A percentile compares a stretch with the other conserved stretches of the same genome.
Evolutionary conservation across 1,139 yeast genomes (phyloP).

Genomic region (Candida frijolesensis): DNA sequence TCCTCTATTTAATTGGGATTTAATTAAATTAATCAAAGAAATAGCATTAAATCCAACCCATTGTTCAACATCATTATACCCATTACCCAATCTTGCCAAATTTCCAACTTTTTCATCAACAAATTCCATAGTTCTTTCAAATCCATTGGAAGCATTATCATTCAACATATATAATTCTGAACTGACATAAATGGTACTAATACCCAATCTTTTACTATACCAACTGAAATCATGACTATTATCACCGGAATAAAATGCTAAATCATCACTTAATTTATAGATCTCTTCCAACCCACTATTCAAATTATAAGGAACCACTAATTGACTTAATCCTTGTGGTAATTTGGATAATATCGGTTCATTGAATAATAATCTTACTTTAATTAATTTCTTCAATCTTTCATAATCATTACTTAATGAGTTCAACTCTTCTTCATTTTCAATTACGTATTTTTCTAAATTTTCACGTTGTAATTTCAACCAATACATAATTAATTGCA

Average conservation of each 20-base stretch:
- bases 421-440: constrained; percentile 22
- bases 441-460: constrained; percentile 30
- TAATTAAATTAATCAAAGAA: constrained; percentile 65
- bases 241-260: constrained; percentile 80
- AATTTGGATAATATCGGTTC: constrained; percentile 49
- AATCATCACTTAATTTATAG: constrained; percentile 77
- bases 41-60: constrained; percentile 75
- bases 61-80: constrained; percentile 66
- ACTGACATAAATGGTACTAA: constrained; percentile 70
- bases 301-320: constrained; percentile 57
- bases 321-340: constrained; percentile 52
- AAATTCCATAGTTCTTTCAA: constrained; percentile 59
- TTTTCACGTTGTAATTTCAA: constrained; percentile 38
- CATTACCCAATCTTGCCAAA: constrained; percentile 56
- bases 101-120: constrained; percentile 63
- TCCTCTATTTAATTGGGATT: constrained; percentile 71
- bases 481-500: constrained; percentile 51
- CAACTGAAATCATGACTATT: constrained; percentile 84
- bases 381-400: constrained; percentile 55
- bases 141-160: constrained; percentile 59
- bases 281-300: constrained; percentile 61
- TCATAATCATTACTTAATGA: constrained; percentile 53
- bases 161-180: constrained; percentile 80
- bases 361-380: constrained; percentile 66
- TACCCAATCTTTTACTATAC: constrained; percentile 82